Evolutionary conservation across 345 rosid genomes (phyloP), one percentile per base, ranked within the genome.

Genomic region (Excoecaria agallocha): DNA sequence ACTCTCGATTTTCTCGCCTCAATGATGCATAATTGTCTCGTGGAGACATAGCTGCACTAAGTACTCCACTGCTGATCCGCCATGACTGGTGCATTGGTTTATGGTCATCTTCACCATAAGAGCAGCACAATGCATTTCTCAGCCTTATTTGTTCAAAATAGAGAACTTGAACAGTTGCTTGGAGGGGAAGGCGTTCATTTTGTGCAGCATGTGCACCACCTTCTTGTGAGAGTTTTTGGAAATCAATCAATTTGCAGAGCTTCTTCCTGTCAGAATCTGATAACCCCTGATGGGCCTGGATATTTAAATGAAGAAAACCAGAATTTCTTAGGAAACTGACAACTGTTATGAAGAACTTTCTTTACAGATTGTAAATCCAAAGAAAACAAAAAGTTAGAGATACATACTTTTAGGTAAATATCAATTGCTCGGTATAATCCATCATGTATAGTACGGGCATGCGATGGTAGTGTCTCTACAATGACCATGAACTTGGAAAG

Each of bases 161-260:
- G 58, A 94, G 98, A 46, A 94, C 98, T 78, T 92, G 98, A 57
- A 94, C 98, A 7, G 92, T 91, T 12, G 98, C 91, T 76, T 94
- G 98, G 68, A 94, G 93, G 46, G 98, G 95, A 35, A 94, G 97
- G 52, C 98, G 89, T 72, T 92, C 98, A 64, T 94, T 94, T 70
- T 94, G 97, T 0, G 98, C 96, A 54, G 98, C 98, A 64, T 94
- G 98, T 12, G 97, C 93, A n/a, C 98, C 98, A 1, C 94, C 98
- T 71, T 94, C 98, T 81, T 87, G 97, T 13, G 98, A 92, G 68
- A 94, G 97, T 89, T 94, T 94, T 79, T 94, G 98, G 82, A 92
- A 94, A 81, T 94, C 98, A 0, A 94, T 86, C 79, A 89, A 81
- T 77, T 91, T 94, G 76, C 89, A 86, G 2, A 92, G 85, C 86